Evolutionary conservation across 2,329 filamentous ascomycete genomes (phyloP), one percentile per base, ranked within the genome.

Genomic region (Diaporthe humulicola): DNA sequence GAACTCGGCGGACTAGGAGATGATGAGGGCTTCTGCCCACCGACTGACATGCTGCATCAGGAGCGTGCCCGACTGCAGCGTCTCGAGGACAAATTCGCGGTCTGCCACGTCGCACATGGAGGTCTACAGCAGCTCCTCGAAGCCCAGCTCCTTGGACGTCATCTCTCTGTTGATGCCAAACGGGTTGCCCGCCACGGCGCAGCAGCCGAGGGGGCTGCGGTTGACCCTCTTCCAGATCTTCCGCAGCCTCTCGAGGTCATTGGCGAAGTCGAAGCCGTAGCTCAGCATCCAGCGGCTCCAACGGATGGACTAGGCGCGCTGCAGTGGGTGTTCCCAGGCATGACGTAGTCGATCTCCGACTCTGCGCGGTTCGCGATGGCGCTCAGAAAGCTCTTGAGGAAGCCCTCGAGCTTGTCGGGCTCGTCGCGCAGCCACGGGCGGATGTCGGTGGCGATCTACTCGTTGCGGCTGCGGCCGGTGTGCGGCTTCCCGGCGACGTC

Each of bases 301-400:
- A 76, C 93, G 88, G 78, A 98, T 91, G 1, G 95, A 94, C 84
- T 94, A 85, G 1, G 94, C 94, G 71, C 94, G 92, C 85, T 98
- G 95, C 48, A 97, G 84, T 98, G 95, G 19, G 95, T 97, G 85
- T 98, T 98, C 3, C 94, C 94, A 1, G 95, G 95, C 93, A 98
- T 97, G 80, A 97, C 83, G 77, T 91, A 88, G 78, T 94, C 92
- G 77, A 96, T 92, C 80, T 97, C 94, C 48, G 87, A 84, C 87
- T 95, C 93, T 2, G 95, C 94, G 38, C 94, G 90, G 61, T 87
- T 86, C 48, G 91, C 89, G 19, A 92, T 90, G 64, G 95, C 93
- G 79, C 90, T 87, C 54, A 98, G 86, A 78, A 98, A 90, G 72
- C 90, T 89, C 57, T 91, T 87, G 6, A 98, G 88, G 79, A 92